Evolutionary conservation across 2,329 filamentous ascomycete genomes (phyloP).

Genomic region (Monilinia polystroma): DNA sequence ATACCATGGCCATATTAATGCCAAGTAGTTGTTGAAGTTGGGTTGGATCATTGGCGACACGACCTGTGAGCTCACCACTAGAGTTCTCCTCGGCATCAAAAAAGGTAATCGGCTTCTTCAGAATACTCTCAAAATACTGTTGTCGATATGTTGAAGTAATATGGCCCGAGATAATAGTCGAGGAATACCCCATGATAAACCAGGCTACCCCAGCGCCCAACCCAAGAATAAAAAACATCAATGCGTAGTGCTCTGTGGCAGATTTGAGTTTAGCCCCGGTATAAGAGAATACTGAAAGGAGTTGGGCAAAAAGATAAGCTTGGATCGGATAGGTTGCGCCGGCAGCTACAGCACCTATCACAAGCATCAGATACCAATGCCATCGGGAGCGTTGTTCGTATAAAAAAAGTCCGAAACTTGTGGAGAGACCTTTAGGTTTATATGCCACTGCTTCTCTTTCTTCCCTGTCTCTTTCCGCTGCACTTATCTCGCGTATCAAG

Average conservation of each 20-base stretch:
- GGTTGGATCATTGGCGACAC: slow-evolving; percentile 50
- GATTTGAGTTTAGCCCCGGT: slow-evolving; percentile 28
- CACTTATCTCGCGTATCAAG: slow-evolving; percentile 30
- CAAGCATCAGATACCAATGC: slow-evolving; percentile 50
- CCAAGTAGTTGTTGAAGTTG: slow-evolving; percentile 52
- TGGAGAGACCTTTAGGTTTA: slow-evolving; percentile 46
- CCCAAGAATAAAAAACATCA: slow-evolving; percentile 52
- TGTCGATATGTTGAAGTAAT: slow-evolving; percentile 42
- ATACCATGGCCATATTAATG: slow-evolving; percentile 53
- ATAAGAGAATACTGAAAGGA: slow-evolving; percentile 38
- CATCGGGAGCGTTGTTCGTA: slow-evolving; percentile 55
- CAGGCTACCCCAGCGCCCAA: slow-evolving; percentile 43
- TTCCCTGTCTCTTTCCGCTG: slow-evolving; percentile 30
- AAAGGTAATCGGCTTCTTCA: slow-evolving; percentile 45
- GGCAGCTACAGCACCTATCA: slow-evolving; percentile 43
- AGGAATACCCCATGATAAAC: slow-evolving; percentile 38
- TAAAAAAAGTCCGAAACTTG: slow-evolving; percentile 54
- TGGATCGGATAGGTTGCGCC: slow-evolving; percentile 43
- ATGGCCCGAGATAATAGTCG: slow-evolving; percentile 43
- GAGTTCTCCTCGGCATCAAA: slow-evolving; percentile 49
- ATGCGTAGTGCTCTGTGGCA: slow-evolving; percentile 47
- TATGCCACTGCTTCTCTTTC: slow-evolving; percentile 34
- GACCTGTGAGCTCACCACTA: slow-evolving; percentile 48
- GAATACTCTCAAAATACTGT: slow-evolving; percentile 48
- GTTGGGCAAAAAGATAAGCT: slow-evolving; percentile 40